Evolutionary conservation across 169 alveolate genomes (phyloP), one percentile per base, ranked within the genome.

Genomic region (Cryptosporidium baileyi): DNA sequence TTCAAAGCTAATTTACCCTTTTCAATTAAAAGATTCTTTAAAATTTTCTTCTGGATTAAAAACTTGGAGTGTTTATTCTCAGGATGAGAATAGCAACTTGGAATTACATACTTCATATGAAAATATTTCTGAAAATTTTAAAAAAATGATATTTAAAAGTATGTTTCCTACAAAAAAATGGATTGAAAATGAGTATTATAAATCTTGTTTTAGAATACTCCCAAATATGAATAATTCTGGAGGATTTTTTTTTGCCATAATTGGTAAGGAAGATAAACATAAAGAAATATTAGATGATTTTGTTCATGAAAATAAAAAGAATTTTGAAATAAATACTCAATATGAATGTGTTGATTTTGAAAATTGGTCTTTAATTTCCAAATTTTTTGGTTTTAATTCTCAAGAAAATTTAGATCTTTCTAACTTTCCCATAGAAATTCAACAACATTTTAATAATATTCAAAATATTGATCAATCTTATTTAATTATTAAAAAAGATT

Each of bases 151-250:
- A 91, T 90, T 11, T 88, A 88, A 13, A 81, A 82, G 41, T 89
- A 63, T 89, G 57, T 89, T 61, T 44, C 91, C 81, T 26, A 45
- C 81, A 40, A 89, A 34, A 63, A 49, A 79, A 93, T 60, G 90
- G 94, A 90, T 65, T 30, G 91, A 61, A 26, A 61, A 63, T 34
- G 89, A 80, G 24, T 93, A 88, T 32, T 89, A 89, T 57, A 92
- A 44, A 67, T 82, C 90, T 44, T 96, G 96, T 38, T 91, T 94
- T 60, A 92, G 99, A 67, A 94, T 96, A 28, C 85, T 96, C 38
- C 99, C 99, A 19, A 97, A 96, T 88, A 96, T 94, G 89, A 91
- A 96, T 82, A 94, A 97, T 81, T 96, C 99, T 0, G 98, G 98
- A 30, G 99, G 98, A 6, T 97, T 97, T 90, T 97, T 95, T 89